These are phyloP conservation scores for Handroanthus guayacan DNA, from an alignment of 257 asterid genomes.

Conservation along the genomic window DNA sequence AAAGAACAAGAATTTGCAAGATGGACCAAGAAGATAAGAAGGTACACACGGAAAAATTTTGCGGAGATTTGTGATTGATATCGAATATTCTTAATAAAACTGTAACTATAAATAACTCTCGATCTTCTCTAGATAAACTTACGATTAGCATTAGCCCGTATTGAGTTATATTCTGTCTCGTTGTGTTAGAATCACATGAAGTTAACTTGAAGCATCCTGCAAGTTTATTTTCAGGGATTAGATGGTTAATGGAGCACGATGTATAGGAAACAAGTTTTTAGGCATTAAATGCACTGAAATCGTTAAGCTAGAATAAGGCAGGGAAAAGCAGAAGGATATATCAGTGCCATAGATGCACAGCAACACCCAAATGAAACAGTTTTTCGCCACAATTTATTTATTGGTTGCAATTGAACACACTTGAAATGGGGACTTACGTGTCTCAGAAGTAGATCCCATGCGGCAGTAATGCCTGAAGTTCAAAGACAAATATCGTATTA, in stretches of 20 bases:
- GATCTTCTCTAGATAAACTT: conserved; percentile 41
- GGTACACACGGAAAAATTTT: no score
- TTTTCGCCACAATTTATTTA: no score
- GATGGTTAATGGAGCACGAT: neutral
- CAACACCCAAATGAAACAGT: no score
- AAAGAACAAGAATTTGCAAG: no score
- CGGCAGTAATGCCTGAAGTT: conserved; percentile 71
- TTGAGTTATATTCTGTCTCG: conserved; percentile 71
- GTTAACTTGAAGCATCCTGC: conserved; percentile 81
- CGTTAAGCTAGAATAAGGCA: neutral
- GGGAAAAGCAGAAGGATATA: neutral
- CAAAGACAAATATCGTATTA: conserved; percentile 11
- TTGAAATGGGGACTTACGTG: conserved; percentile 44
- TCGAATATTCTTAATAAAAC: neutral
- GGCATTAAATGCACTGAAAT: neutral
- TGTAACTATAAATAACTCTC: neutral
- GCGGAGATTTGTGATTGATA: neutral
- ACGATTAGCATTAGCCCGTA: conserved; percentile 85
- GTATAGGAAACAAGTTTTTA: neutral
- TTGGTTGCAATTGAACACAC: neutral
- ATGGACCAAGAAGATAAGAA: no score
- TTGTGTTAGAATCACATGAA: conserved; percentile 63
- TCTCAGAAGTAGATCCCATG: conserved; percentile 63
- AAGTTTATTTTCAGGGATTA: conserved; percentile 27
- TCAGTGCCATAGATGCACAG: neutral